These are phyloP conservation scores for Rhodotorula glutinis DNA, from an alignment of 1,284 basidiomycete genomes.

Conservation along the genomic window DNA sequence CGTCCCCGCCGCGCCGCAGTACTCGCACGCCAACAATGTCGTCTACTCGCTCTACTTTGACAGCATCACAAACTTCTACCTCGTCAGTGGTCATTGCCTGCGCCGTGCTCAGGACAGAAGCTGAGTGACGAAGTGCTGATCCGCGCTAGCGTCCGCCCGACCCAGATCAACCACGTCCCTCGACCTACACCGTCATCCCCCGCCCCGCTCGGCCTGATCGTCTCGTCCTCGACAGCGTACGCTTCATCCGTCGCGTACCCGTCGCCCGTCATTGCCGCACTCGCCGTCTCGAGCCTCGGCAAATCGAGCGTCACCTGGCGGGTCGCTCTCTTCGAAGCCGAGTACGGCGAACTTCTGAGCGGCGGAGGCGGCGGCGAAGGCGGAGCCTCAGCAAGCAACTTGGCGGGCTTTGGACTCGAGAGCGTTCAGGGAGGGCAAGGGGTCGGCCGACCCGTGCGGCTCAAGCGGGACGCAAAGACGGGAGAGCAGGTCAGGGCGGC, in stretches of 20 bases:
- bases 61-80: slow-evolving; percentile 36
- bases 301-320: slow-evolving; percentile 19
- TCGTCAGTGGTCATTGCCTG: slow-evolving; percentile 3
- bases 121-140: too few relatives aligned
- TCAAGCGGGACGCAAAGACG: background rate
- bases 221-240: slow-evolving; percentile 16
- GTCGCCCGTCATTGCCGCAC: slow-evolving; percentile 19
- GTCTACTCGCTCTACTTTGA: slow-evolving; percentile 31
- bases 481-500: slow-evolving; percentile 16
- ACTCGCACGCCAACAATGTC: slow-evolving; percentile 29
- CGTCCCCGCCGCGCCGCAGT: slow-evolving; percentile 9
- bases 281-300: slow-evolving; percentile 5
- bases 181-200: background rate
- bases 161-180: slow-evolving; percentile 2
- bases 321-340: slow-evolving; percentile 21
- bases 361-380: background rate
- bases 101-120: too few relatives aligned
- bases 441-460: slow-evolving; percentile 3
- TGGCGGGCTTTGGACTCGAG: background rate
- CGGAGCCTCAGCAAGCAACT: background rate
- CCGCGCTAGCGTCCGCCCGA: too few relatives aligned
- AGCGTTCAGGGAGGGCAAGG: background rate
- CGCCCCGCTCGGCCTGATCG: slow-evolving; percentile 16
- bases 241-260: slow-evolving; percentile 23
- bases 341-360: slow-evolving; percentile 1